Conservation (phyloP, 2,329 filamentous ascomycete species). For the Sclerotinia borealis region DNA sequence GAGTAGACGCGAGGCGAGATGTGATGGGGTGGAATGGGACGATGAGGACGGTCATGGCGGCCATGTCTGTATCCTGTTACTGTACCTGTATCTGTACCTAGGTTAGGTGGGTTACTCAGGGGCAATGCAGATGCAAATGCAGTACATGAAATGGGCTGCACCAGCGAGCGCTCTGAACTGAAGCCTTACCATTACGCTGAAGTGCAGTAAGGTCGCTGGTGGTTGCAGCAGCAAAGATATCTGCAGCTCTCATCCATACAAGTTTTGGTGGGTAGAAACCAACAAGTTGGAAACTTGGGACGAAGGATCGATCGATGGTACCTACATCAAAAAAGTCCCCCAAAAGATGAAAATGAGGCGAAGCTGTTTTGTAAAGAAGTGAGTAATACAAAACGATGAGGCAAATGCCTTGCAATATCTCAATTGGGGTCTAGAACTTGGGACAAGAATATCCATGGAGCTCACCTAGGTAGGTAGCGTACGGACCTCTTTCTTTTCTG, state of each 20-base stretch:
- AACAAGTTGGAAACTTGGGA: conserved; percentile 12
- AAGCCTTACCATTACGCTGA: conserved; percentile 5
- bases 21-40: not conserved
- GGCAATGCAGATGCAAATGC: conserved; percentile 7
- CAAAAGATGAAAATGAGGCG: conserved; percentile 5
- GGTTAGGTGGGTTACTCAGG: not conserved
- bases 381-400: not conserved
- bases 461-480: not conserved
- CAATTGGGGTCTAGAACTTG: not conserved
- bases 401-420: not conserved
- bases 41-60: not conserved
- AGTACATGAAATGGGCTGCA: conserved; percentile 5
- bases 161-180: not conserved
- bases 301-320: not conserved
- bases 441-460: not conserved
- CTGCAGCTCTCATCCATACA: not conserved
- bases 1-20: not conserved
- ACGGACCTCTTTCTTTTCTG: conserved; percentile 7
- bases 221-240: conserved; percentile 4
- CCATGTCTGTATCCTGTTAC: conserved; percentile 1
- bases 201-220: conserved; percentile 1
- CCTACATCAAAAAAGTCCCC: not conserved
- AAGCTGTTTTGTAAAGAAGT: not conserved
- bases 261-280: not conserved
- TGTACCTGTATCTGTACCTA: not conserved